These are phyloP conservation scores for Monosporascus sp. DNA, from an alignment of 2,329 filamentous ascomycete species.

Conservation along the genomic window DNA sequence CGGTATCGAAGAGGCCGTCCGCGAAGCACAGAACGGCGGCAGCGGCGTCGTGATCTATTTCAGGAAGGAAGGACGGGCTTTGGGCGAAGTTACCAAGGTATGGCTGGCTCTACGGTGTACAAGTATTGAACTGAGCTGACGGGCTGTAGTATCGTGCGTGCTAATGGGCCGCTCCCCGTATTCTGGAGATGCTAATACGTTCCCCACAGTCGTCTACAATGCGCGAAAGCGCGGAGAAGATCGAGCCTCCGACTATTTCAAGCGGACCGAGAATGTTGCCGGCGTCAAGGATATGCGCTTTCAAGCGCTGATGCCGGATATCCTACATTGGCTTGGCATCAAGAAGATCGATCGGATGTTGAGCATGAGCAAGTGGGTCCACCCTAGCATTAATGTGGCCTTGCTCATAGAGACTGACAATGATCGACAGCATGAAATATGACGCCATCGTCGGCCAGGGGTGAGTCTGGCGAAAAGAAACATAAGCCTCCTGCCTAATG, in stretches of 20 bases:
- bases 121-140: constrained; percentile 26
- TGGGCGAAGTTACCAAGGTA: constrained; percentile 95
- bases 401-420: constrained; percentile 20
- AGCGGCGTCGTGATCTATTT: constrained; percentile 98
- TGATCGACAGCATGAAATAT: constrained; percentile 68
- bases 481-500: constrained; percentile 15
- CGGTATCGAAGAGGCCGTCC: constrained; percentile 95
- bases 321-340: constrained; percentile 96
- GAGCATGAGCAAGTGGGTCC: constrained; percentile 87
- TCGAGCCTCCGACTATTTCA: constrained; percentile 87
- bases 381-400: constrained; percentile 6
- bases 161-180: constrained; percentile 13
- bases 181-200: constrained; percentile 17
- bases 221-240: constrained; percentile 74
- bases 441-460: constrained; percentile 82
- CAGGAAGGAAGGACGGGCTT: constrained; percentile 89
- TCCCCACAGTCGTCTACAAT: constrained; percentile 60
- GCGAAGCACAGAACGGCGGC: constrained; percentile 89
- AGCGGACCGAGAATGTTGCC: constrained; percentile 95
- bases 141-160: constrained; percentile 40
- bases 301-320: constrained; percentile 96
- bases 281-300: constrained; percentile 97
- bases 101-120: constrained; percentile 27
- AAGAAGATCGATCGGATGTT: constrained; percentile 98
- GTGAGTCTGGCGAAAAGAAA: constrained; percentile 34